Percentiles rank a stretch among this genome's conserved stretches.
Evolutionary conservation across 768 basidiomycete genomes (phyloP).

Genomic region (Exsudoporus frostii): DNA sequence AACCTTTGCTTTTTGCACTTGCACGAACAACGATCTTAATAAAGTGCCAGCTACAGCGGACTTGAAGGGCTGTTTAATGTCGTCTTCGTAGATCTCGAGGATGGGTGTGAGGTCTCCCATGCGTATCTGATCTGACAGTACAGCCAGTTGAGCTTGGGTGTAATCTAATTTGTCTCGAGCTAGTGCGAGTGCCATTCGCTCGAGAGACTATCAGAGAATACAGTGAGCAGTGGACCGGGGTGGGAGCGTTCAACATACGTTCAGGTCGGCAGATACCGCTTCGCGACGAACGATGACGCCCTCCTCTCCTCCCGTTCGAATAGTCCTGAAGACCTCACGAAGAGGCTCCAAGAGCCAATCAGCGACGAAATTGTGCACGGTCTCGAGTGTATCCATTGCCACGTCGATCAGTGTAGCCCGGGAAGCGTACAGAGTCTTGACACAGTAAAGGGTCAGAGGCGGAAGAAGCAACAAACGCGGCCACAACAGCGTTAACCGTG

Average conservation of each 20-base stretch:
- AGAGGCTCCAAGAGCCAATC: conserved; percentile 88
- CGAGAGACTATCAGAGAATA: conserved; percentile 62
- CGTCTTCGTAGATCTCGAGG: conserved; percentile 84
- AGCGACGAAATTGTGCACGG: conserved; percentile 65
- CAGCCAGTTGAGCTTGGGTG: conserved; percentile 56
- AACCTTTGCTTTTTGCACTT: conserved; percentile 94
- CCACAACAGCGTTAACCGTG: conserved; percentile 70
- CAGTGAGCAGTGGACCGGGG: not conserved
- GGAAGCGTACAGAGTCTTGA: conserved; percentile 53
- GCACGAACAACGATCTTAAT: conserved; percentile 82
- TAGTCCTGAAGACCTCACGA: conserved; percentile 76
- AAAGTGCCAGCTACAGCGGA: conserved; percentile 80
- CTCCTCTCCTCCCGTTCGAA: conserved; percentile 75
- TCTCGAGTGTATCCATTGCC: conserved; percentile 59
- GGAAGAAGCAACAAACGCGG: conserved; percentile 78
- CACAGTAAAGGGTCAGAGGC: conserved; percentile 53
- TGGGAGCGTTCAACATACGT: conserved; percentile 43
- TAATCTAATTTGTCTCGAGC: conserved; percentile 79
- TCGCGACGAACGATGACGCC: conserved; percentile 75
- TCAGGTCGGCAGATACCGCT: conserved; percentile 81
- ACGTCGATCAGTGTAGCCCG: conserved; percentile 56
- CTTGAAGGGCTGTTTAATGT: conserved; percentile 83
- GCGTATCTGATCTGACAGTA: conserved; percentile 61
- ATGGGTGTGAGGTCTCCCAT: conserved; percentile 86
- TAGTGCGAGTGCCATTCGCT: conserved; percentile 87